Evolutionary conservation across 1,284 basidiomycete genomes (phyloP), one percentile per base, ranked within the genome.

Genomic region (Coniferiporia sulphurascens): DNA sequence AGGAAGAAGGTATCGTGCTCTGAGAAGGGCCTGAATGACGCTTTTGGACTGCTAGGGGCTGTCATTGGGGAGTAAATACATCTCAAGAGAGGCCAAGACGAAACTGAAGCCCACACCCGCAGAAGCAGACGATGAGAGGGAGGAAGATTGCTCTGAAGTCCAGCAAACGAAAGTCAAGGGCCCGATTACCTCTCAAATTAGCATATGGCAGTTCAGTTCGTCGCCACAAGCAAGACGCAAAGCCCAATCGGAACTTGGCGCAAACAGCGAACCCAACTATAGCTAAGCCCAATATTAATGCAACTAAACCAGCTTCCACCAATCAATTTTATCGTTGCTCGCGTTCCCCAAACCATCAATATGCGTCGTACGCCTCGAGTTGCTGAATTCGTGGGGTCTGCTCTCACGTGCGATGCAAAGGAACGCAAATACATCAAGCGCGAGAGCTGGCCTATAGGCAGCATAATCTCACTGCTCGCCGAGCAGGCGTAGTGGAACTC

Each of bases 1-100:
- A 58, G 19, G 60, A 62, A 36, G 49, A 56, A 17, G 59, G 59
- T 55, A 22, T 19, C 53, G 17, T 32, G 52, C 5, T 52, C 49
- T 17, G 60, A 58, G 32, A 55, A 62, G 50, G 60, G 58, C 48
- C 58, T 55, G 17, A 52, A 52, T 34, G 56, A 62, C 21, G 60
- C 58, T 1, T 62, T 62, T 22, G 56, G 52, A 7, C 48, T 60
- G 10, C 2, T 27, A 43, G 41, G 46, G 53, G 43, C 21, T n/a
- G 41, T 43, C 5, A 15, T 32, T 17, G 8, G 32, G 15, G 27
- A 15, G 21, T 34, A 55, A 32, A 19, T 2, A 12, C 7, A 34
- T 7, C 7, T 10, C 51, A n/a, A 21, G 46, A 6, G 44, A 43
- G 12, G 27, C 12, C 19, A 51, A 36, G 22, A 21, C 12, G 21